phyloP scores from a whole-genome alignment of 345 rosid species.

The Noccaea caerulescens region DNA sequence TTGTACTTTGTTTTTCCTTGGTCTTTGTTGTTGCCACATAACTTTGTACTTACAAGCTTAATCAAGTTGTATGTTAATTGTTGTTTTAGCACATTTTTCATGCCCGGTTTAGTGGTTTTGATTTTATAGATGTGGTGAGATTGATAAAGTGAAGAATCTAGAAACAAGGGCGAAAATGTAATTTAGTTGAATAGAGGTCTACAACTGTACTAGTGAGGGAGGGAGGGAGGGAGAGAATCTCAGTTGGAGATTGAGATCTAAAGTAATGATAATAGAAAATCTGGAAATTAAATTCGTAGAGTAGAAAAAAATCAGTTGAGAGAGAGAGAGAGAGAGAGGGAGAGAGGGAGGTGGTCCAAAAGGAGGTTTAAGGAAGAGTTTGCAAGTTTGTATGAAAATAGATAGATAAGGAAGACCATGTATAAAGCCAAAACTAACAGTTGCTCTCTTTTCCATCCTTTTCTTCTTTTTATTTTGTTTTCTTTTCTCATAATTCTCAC shows the following conservation, averaged over 20 bases:
- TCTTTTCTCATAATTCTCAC: slow-evolving; percentile 1
- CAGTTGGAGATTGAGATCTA: slow-evolving; percentile 76
- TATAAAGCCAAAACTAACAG: slow-evolving; percentile 67
- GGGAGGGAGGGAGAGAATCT: slow-evolving; percentile 48
- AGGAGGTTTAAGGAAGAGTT: slow-evolving; percentile 48
- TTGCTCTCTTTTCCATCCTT: slow-evolving; percentile 46
- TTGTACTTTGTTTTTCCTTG: not conserved
- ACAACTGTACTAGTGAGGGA: slow-evolving; percentile 41
- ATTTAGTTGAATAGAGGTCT: slow-evolving; percentile 27
- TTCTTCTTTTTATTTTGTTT: not conserved
- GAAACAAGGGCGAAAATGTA: slow-evolving; percentile 46
- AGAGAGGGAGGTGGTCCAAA: slow-evolving; percentile 41
- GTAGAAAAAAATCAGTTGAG: not conserved
- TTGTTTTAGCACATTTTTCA: not conserved
- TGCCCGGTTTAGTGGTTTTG: not conserved
- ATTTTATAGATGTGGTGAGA: not conserved
- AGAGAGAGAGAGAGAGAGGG: slow-evolving; percentile 1
- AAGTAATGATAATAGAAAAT: slow-evolving; percentile 49
- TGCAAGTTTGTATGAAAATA: slow-evolving; percentile 50
- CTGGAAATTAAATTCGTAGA: slow-evolving; percentile 39
- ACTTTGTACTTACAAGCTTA: not conserved
- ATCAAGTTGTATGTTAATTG: not conserved
- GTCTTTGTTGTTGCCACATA: not conserved
- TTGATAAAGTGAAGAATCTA: slow-evolving; percentile 3
- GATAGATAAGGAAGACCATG: slow-evolving; percentile 60